Evolutionary conservation across 208 protist species (phyloP), one percentile per base, ranked within the genome.

Genomic region (Acanthamoeba triangularis): DNA sequence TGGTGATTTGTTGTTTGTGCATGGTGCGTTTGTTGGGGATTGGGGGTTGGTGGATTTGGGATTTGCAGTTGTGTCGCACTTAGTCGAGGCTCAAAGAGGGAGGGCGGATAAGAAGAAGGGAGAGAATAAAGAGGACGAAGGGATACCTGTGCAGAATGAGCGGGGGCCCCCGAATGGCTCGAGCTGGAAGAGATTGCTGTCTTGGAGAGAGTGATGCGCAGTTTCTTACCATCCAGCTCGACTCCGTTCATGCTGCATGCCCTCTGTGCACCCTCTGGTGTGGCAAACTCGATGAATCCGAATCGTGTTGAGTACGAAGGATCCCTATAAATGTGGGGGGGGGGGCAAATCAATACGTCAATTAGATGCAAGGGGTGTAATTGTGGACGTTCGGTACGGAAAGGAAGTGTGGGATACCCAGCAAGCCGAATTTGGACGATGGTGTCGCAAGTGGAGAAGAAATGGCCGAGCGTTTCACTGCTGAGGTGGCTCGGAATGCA

Each of bases 221-320:
- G 90, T 35, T 84, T 94, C 8, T 44, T 28, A 3, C 90, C 90
- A 61, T 82, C 90, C 5, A 94, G 59, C 67, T 94, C 90, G 10
- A n/a, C 54, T 20, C 90, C 90, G 35, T 44, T 84, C 30, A 94
- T 35, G 90, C 7, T 63, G 35, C 63, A 84, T 6, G 90, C 90
- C 7, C 54, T 11, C 44, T 82, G 59, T 16, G 90, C 90, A 5
- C 35, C 59, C 28, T 76, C 90, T 0, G 35, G 23, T 18, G 65
- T 84, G 6, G 65, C 90, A 82, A 94, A 94, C 69, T 94, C 90
- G 16, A 94, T 65, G 69, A 94, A 94, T 4, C 90, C 63, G 33
- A 94, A 94, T 8, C 90, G 90, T 3, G 90, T 63, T 28, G 61
- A 16, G n/a, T 61, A 94, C 7, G 90, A 23, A 35, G 90, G 90